These are phyloP conservation scores for Melampsora americana DNA, from an alignment of 1,284 basidiomycete genomes.

Conservation along the genomic window DNA sequence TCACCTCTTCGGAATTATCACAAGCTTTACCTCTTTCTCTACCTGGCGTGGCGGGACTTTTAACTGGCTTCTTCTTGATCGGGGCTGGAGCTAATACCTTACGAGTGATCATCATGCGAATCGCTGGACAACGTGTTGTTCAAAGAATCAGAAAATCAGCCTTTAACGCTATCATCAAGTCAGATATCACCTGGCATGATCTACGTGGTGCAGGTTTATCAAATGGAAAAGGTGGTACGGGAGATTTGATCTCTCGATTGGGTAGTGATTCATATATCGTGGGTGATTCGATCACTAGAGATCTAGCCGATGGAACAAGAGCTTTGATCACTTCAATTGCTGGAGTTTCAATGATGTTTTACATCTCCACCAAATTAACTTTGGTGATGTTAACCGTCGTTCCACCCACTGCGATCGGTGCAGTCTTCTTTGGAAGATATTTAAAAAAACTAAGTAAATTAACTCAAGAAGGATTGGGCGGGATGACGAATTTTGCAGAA, in stretches of 20 bases:
- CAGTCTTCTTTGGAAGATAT: constrained; percentile 93
- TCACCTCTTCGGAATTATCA: constrained; percentile 64
- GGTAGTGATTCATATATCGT: constrained; percentile 91
- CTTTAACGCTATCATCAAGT: neutral
- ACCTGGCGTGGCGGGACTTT: constrained; percentile 71
- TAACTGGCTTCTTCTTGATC: constrained; percentile 76
- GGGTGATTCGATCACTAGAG: constrained; percentile 87
- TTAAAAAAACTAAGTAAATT: constrained; percentile 83
- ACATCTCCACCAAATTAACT: constrained; percentile 84
- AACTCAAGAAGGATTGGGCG: constrained; percentile 89
- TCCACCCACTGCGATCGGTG: constrained; percentile 89
- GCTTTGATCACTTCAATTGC: constrained; percentile 83
- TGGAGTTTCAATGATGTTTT: constrained; percentile 94
- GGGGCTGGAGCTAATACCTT: constrained; percentile 85
- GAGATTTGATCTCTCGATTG: constrained; percentile 86
- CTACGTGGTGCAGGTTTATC: constrained; percentile 40
- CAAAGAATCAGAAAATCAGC: constrained; percentile 65
- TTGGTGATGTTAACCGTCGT: constrained; percentile 89
- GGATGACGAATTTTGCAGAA: constrained; percentile 82
- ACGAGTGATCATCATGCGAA: constrained; percentile 81
- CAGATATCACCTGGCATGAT: constrained; percentile 51
- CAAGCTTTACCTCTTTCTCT: constrained; percentile 61
- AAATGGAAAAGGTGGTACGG: constrained; percentile 79
- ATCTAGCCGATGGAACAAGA: constrained; percentile 80
- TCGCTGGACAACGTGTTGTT: constrained; percentile 85